Evolutionary conservation across 495 filamentous ascomycete genomes (phyloP), one percentile per base, ranked within the genome.

Genomic region (Xylaria bambusicola): DNA sequence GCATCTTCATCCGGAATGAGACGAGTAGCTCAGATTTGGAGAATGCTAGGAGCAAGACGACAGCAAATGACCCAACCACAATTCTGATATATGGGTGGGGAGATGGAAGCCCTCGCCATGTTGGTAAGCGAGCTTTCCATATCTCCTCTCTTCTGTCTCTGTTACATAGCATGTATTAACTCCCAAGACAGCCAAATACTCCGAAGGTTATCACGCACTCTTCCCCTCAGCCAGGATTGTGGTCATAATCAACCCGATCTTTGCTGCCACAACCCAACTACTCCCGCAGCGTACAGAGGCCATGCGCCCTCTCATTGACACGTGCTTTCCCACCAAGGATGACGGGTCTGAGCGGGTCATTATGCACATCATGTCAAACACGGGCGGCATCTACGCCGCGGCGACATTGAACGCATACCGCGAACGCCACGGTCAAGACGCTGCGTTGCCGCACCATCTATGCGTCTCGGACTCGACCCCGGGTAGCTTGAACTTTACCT

Each of bases 21-120:
- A 58, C 55, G 24, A 35, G 56, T n/a, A 31, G 54, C 35, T 52
- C 58, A 45, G 40, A 62, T 21, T 52, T 54, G 20, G 50, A 65
- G 15, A 35, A 53, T 50, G 15, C 55, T 29, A 27, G 12, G 7
- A 31, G 49, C 17, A 56, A 56, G n/a, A 21, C 52, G 6, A 26
- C 57, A 12, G 21, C 20, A 3, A 50, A 67, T 24, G 63, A 78
- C 50, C 76, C 76, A 9, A 71, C 71, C 23, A 73, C 74, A 2
- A 62, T 80, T 33, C 58, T 80, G 33, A 60, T 84, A 29, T 83
- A 78, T 60, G 76, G 77, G 66, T 85, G 82, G 82, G 82, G 82
- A 52, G 81, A 85, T 56, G 80, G 76, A 20, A 68, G 61, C 18
- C 77, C 80, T 0, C 82, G 82, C 49, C 66, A 82, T 60, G 68